Percentiles rank a stretch among this genome's conserved stretches.
Conservation (phyloP, 345 rosid species). For the Eucalyptus marginata region DNA sequence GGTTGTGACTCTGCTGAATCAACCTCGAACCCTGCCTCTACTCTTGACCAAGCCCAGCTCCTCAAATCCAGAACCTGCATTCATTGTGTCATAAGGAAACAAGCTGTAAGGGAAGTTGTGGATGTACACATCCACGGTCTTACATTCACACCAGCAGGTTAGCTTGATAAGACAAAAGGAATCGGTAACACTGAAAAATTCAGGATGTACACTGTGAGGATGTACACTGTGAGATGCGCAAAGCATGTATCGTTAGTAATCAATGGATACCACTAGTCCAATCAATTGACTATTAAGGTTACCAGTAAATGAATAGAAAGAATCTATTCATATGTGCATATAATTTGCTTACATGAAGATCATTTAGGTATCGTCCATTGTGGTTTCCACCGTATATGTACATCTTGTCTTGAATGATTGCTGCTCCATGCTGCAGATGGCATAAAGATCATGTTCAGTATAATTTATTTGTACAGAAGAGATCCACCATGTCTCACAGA, state of each 20-base stretch:
- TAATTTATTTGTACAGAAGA: not conserved
- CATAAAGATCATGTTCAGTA: not conserved
- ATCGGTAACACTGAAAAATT: not conserved
- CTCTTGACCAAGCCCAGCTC: slow-evolving; percentile 22
- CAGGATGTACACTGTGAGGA: not conserved
- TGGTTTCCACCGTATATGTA: slow-evolving; percentile 77
- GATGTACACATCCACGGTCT: not conserved
- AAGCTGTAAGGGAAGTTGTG: not conserved
- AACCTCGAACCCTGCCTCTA: slow-evolving; percentile 8
- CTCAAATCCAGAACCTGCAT: slow-evolving; percentile 87
- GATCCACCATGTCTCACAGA: not conserved
- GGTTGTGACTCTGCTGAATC: slow-evolving; percentile 44
- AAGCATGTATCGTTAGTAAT: not conserved
- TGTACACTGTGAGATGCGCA: not conserved
- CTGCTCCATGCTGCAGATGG: slow-evolving; percentile 81
- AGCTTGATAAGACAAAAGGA: not conserved
- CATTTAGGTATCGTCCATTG: slow-evolving; percentile 94
- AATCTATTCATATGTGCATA: not conserved
- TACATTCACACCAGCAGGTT: not conserved
- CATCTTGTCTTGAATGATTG: slow-evolving; percentile 86
- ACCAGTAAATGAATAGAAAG: not conserved
- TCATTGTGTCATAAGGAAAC: not conserved
- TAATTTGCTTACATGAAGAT: slow-evolving; percentile 72
- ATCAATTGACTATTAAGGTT: not conserved
- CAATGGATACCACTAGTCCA: not conserved